Base-by-base conservation (phyloP, 441 rosid species). In the Arabidopsis lyrata region DNA sequence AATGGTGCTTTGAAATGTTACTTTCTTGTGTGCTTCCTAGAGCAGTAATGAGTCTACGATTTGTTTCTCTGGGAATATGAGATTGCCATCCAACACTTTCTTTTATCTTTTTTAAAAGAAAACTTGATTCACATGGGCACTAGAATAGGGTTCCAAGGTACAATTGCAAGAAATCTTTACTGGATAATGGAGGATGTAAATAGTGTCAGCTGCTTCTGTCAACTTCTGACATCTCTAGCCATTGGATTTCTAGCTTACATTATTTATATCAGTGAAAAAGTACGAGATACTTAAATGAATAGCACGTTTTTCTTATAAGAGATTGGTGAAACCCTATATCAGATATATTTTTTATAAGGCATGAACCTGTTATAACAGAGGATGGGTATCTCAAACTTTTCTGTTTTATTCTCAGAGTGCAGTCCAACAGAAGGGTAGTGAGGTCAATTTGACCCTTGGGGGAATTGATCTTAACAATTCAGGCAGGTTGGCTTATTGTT, bases 401-500 rank as follows among this genome's bases (percentile, higher is more conserved):
- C 69, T 39, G 61, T 68, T 73, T 61, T 52, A 60, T 69, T 76
- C 80, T 78, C 95, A 96, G 99, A 93, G 80, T 79, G 95, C 90
- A 71, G 67, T 81, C 74, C 84, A 88, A 72, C 97, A 87, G 83
- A 93, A 77, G 78, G 98, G 98, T 48, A 70, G 86, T 88, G 99
- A 96, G 86, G 93, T 89, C 62, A 93, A 96, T 85, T 85, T 91
- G 82, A 96, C 93, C 58, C 97, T 96, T 61, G 99, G 99, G 64
- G 99, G 99, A 73, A 93, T 96, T 84, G 98, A 96, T 82, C 98
- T 96, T 89, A 93, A 96, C 98, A 96, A 87, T 88, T 96, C 98
- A 93, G 99, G 99, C 97, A 96, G 99, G 99, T 96, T 83, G 87
- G 99, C 92, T 84, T 83, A 77, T 82, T 79, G 55, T 78, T 82